Evolutionary conservation across 768 basidiomycete genomes (phyloP), one percentile per base, ranked within the genome.

Genomic region (Mycena epipterygia): DNA sequence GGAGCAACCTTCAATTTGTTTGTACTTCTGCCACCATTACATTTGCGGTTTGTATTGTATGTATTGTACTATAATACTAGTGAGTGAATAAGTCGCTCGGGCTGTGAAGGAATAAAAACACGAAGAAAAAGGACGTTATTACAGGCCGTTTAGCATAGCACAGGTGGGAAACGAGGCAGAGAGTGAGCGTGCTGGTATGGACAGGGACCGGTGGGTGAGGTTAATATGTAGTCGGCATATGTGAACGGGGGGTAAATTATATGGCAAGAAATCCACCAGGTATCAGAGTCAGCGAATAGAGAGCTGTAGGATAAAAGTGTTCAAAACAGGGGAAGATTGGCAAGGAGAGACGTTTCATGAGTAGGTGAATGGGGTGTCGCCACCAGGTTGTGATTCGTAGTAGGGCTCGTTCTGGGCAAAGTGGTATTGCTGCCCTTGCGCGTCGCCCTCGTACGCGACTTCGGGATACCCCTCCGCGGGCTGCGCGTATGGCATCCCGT

Each of bases 51-150:
- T 70, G 68, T 73, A 70, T 62, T 67, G 65, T 70, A 67, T 46
- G 61, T 73, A 70, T 52, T n/a, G 52, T 55, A 48, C 55, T 64
- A 67, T 71, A 60, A 48, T 67, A 73, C 53, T 73, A 73, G 65
- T 58, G 66, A 57, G 65, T 66, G 70, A 52, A 63, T 67, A 67
- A 51, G 53, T 57, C 61, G 39, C 62, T 62, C 48, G 29, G 33
- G 42, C 33, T 51, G 30, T 62, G 64, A 67, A 67, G 14, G 42
- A 62, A 67, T 66, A 67, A 71, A 71, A 19, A 65, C 53, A 60
- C 49, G 51, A 55, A 63, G 30, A 37, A 48, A 56, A 25, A 49
- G 9, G 56, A 33, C 59, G 66, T 66, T 66, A 71, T 59, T 62
- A 32, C 5, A 59, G 33, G 64, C 30, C 52, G 58, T 49, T 64